Percentiles rank a stretch among this genome's conserved stretches.
These are phyloP conservation scores for Backusella liffmaniae DNA, from an alignment of 192 early-diverging fungal genomes.

Conservation along the genomic window DNA sequence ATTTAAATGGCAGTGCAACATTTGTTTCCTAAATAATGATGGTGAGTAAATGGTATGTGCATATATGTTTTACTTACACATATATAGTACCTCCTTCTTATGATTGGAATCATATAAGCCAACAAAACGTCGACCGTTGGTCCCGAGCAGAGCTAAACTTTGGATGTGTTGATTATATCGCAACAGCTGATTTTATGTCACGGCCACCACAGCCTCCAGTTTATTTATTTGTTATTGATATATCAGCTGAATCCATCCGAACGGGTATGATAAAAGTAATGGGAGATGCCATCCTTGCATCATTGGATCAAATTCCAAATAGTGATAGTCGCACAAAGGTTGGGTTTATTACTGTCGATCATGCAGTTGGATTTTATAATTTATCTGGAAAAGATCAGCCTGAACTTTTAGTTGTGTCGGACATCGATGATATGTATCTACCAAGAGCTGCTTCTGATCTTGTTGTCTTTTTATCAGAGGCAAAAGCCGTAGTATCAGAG, in stretches of 20 bases:
- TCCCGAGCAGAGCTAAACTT: constrained; percentile 83
- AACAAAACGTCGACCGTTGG: constrained; percentile 80
- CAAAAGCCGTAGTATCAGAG: constrained; percentile 54
- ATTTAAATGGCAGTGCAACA: constrained; percentile 91
- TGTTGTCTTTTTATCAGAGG: constrained; percentile 73
- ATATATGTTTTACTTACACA: neutral
- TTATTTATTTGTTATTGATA: constrained; percentile 81
- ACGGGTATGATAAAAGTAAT: constrained; percentile 50
- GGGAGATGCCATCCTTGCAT: constrained; percentile 56
- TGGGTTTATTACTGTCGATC: constrained; percentile 77
- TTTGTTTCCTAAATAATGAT: constrained; percentile 80
- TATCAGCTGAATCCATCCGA: constrained; percentile 70
- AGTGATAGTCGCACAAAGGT: constrained; percentile 71
- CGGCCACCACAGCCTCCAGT: constrained; percentile 85
- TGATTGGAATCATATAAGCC: constrained; percentile 71
- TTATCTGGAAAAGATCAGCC: constrained; percentile 53
- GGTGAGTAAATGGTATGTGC: constrained; percentile 37
- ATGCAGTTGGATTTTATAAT: constrained; percentile 79
- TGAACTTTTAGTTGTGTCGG: constrained; percentile 82
- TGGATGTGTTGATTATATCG: constrained; percentile 87
- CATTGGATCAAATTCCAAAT: constrained; percentile 74
- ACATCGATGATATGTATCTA: constrained; percentile 77
- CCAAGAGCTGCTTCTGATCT: constrained; percentile 69
- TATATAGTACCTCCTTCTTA: constrained; percentile 63
- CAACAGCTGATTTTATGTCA: constrained; percentile 92